Evolutionary conservation across 345 rosid genomes (phyloP).

Genomic region (Sonneratia caseolaris): DNA sequence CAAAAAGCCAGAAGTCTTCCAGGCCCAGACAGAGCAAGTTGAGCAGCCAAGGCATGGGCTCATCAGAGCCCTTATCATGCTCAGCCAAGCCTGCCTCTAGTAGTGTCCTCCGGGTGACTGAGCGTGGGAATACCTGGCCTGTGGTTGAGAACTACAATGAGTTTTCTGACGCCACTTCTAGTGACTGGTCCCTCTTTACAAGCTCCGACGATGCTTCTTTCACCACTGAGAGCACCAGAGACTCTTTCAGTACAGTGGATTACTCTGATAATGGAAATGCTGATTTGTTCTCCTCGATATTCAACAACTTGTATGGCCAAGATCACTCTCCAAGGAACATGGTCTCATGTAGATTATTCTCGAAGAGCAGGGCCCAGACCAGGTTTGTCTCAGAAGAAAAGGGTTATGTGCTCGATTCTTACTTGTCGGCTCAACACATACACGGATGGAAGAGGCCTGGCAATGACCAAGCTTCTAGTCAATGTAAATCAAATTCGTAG

Average conservation of each 20-base stretch:
- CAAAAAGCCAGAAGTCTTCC: slow-evolving; percentile 28
- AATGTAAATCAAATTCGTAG: slow-evolving; percentile 13
- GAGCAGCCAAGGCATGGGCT: slow-evolving; percentile 12
- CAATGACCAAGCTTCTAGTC: slow-evolving; percentile 13
- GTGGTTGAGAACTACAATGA: slow-evolving; percentile 23
- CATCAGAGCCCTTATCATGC: slow-evolving; percentile 12
- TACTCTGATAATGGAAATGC: slow-evolving; percentile 43
- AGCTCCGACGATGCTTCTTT: slow-evolving; percentile 88
- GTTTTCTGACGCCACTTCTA: slow-evolving; percentile 59
- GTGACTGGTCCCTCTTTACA: slow-evolving; percentile 80
- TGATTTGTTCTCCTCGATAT: slow-evolving; percentile 39
- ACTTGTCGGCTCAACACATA: slow-evolving; percentile 18
- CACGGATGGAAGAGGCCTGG: slow-evolving; percentile 14
- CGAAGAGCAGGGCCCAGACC: slow-evolving; percentile 37
- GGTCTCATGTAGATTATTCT: slow-evolving; percentile 46
- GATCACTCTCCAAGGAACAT: slow-evolving; percentile 35
- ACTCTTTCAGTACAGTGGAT: slow-evolving; percentile 71
- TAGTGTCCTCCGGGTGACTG: slow-evolving; percentile 16
- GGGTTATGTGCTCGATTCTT: slow-evolving; percentile 30
- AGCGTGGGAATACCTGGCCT: slow-evolving; percentile 12
- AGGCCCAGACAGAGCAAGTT: slow-evolving; percentile 34
- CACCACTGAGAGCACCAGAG: slow-evolving; percentile 82
- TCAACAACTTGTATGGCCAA: slow-evolving; percentile 30
- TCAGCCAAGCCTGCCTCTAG: slow-evolving; percentile 7
- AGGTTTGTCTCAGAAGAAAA: slow-evolving; percentile 39